A percentile compares a stretch with the other conserved stretches of the same genome.
Conservation (phyloP, 495 filamentous ascomycete species). For the Xylaria bambusicola region DNA sequence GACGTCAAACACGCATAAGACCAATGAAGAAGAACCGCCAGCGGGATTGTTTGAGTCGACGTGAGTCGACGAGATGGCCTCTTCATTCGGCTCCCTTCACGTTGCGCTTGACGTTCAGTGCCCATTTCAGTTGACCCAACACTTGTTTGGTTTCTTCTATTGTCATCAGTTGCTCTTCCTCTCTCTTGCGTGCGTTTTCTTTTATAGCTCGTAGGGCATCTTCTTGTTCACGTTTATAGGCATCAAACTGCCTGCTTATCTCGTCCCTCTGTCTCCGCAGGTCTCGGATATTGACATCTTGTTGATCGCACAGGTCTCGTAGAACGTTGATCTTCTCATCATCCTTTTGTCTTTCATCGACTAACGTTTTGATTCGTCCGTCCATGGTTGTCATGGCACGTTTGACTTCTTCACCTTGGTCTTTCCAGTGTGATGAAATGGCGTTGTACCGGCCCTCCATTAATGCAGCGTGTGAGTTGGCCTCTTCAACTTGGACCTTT, state of each 20-base stretch:
- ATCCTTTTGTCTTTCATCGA: constrained; percentile 55
- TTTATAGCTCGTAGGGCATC: constrained; percentile 58
- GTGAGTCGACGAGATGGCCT: neutral
- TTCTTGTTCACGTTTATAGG: constrained; percentile 67
- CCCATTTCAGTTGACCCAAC: constrained; percentile 68
- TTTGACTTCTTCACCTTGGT: constrained; percentile 63
- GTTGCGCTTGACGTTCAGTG: constrained; percentile 62
- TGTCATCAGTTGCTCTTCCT: constrained; percentile 55
- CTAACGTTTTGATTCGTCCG: constrained; percentile 47
- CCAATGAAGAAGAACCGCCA: neutral
- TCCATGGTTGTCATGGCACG: constrained; percentile 56
- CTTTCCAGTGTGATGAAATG: constrained; percentile 64
- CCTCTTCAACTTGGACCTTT: constrained; percentile 63
- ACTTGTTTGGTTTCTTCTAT: constrained; percentile 63
- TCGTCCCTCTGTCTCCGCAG: constrained; percentile 61
- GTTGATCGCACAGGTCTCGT: constrained; percentile 67
- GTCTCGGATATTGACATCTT: constrained; percentile 64
- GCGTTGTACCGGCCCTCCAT: constrained; percentile 70
- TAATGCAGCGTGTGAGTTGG: constrained; percentile 55
- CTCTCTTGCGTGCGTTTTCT: constrained; percentile 53
- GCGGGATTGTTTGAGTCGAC: neutral
- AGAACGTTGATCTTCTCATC: constrained; percentile 59
- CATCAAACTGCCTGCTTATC: constrained; percentile 56
- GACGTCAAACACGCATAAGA: neutral
- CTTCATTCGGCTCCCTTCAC: constrained; percentile 53